These are phyloP conservation scores for Phylloporus rhodoxanthus DNA, from an alignment of 768 basidiomycete genomes.

Conservation along the genomic window DNA sequence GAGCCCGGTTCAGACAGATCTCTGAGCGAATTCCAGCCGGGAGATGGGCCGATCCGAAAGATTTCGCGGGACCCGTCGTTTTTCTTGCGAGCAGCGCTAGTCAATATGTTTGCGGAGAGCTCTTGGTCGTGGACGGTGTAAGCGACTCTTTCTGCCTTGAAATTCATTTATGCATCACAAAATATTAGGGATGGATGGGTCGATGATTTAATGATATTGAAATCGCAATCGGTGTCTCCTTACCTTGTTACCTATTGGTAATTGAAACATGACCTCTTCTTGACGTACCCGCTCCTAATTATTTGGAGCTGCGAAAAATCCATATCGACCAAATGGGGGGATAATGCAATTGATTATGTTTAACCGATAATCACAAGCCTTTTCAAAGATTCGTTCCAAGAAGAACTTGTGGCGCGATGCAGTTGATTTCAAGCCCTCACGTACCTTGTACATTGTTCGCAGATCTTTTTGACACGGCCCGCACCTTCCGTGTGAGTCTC, in stretches of 20 bases:
- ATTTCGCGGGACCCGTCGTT: constrained; percentile 63
- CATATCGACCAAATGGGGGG: constrained; percentile 7
- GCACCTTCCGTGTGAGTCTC: constrained; percentile 1
- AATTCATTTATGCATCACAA: constrained; percentile 3
- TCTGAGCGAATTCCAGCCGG: constrained; percentile 65
- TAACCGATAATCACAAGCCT: background rate
- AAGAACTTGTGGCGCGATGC: too few species aligned
- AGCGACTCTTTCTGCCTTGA: constrained; percentile 25
- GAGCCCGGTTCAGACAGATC: constrained; percentile 55
- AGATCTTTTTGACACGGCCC: constrained; percentile 3
- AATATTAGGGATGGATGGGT: constrained; percentile 57
- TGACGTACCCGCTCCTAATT: constrained; percentile 17
- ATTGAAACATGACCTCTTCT: constrained; percentile 2
- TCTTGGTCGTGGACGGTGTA: constrained; percentile 63
- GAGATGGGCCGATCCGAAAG: constrained; percentile 59
- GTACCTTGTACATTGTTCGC: background rate
- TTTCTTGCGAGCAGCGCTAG: constrained; percentile 61
- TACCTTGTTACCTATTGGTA: background rate
- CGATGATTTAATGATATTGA: constrained; percentile 26
- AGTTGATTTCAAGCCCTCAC: background rate
- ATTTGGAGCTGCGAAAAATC: constrained; percentile 4
- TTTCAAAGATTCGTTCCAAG: background rate
- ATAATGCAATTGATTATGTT: background rate
- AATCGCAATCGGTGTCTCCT: background rate
- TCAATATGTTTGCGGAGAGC: constrained; percentile 65